These are phyloP conservation scores for Fraxinus albicans DNA, from an alignment of 305 asterid species.

Conservation along the genomic window DNA sequence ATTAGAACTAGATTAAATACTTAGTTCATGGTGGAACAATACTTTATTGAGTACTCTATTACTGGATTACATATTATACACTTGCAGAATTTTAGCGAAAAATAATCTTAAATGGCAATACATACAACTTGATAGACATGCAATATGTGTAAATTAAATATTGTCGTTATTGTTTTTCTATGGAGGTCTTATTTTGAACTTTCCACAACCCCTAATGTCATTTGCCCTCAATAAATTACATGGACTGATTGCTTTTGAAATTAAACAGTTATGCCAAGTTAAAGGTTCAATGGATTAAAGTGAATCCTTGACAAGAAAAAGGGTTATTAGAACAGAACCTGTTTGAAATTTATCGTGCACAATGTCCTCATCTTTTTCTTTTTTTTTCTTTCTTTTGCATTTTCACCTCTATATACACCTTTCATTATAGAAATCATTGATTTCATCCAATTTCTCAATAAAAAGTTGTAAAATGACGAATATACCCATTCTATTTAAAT, in stretches of 20 bases:
- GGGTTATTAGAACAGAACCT: not conserved
- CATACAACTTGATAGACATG: not conserved
- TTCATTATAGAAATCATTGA: too few species aligned
- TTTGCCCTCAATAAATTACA: not conserved
- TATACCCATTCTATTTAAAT: too few species aligned
- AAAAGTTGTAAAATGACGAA: too few species aligned
- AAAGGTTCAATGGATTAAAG: not conserved
- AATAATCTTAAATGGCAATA: too few species aligned
- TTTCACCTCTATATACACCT: too few species aligned
- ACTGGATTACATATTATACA: not conserved
- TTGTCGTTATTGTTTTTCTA: not conserved
- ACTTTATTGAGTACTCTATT: not conserved
- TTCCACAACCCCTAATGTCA: not conserved
- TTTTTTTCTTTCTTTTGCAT: too few species aligned
- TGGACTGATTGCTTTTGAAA: not conserved
- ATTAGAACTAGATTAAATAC: not conserved
- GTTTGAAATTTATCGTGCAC: too few species aligned
- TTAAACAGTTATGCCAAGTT: not conserved
- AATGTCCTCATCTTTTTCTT: too few species aligned
- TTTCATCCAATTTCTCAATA: too few species aligned
- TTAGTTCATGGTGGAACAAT: not conserved
- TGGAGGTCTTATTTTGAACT: not conserved
- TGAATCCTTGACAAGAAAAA: not conserved
- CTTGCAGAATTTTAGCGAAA: too few species aligned
- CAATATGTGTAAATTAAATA: not conserved